Evolutionary conservation across 2,329 filamentous ascomycete species (phyloP), one percentile per base, ranked within the genome.

Genomic region (Colletotrichum chrysophilum): DNA sequence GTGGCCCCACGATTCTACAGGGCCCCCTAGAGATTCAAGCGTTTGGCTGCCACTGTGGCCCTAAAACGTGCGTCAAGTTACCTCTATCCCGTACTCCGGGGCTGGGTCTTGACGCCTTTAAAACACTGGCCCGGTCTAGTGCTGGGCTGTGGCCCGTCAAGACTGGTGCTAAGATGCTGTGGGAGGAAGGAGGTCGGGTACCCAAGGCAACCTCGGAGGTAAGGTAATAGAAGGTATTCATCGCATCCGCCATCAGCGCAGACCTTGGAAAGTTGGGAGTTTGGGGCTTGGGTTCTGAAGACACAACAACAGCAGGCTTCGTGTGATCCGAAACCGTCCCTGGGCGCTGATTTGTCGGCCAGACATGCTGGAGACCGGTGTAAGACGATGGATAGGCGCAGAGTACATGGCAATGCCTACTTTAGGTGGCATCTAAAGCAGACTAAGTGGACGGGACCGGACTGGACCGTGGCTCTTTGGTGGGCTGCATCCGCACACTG

Each of bases 71-170:
- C 74, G 58, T 76, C 70, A 76, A 76, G 74, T 65, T 34, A 52
- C 34, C 74, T 69, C 65, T 74, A 68, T 73, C 28, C 64, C 74
- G 56, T 69, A 68, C 64, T 62, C 43, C 43, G 64, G 64, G 34
- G 65, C 70, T 68, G 64, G 65, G 56, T 76, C 70, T 73, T 60
- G 64, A 64, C 74, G 70, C 52, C 65, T 74, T 55, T 61, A 64
- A 76, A 76, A 76, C 74, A 76, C 70, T 69, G 58, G 74, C 74
- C 64, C 58, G 34, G 64, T 60, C 73, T 67, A 75, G 73, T 74
- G 66, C 66, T 66, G 60, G 71, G 67, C 71, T 64, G 55, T 62
- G 32, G 64, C 64, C 56, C 43, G 70, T 73, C 38, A 36, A 36
- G 28, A 14, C 62, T 69, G 34, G 16, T 75, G 24, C 52, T 30